Evolutionary conservation across 768 basidiomycete genomes (phyloP), one percentile per base, ranked within the genome.

Genomic region (Pleurotus ostreatus): DNA sequence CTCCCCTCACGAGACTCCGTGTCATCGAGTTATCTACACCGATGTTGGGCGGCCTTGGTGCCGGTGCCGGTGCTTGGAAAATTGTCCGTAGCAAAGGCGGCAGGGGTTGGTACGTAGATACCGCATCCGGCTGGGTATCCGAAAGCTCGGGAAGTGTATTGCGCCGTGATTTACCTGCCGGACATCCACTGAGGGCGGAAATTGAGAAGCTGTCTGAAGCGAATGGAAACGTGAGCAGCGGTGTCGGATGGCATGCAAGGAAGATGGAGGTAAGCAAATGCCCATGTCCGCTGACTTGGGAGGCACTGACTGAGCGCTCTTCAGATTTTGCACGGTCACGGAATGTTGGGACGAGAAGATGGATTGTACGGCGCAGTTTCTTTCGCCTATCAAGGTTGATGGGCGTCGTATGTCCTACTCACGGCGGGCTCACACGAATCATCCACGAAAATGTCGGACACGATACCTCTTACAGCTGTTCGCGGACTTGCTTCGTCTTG

Each of bases 301-400:
- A 20, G 20, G 7, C 30, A 34, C 30, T 34, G 30, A 34, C 25
- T 51, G 30, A 40, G 20, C 20, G 20, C 20, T 20, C 20, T 20
- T 20, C 20, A 20, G 89, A 78, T 98, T 20, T 69, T 99, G 57
- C 88, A 90, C 64, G 96, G 94, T 3, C 78, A 88, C 63, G 96
- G 95, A 11, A 85, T 98, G 84, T 73, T 95, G 9, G 94, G 94
- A 4, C 83, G 92, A 23, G 94, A 96, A 69, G 92, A 95, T 60
- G 96, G 96, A 2, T 70, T 99, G 54, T 97, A 95, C 59, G 94
- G 94, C 16, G 94, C 92, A 11, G 92, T 94, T 15, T 92, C 93
- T 1, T 98, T 95, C 69, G 94, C 94, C 7, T 95, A 94, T 70
- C 92, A 93, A 63, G 92, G 93, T 43, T 20, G 41, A 34, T 41